These are phyloP conservation scores for Russula emetica DNA, from an alignment of 768 basidiomycete species.

Conservation along the genomic window DNA sequence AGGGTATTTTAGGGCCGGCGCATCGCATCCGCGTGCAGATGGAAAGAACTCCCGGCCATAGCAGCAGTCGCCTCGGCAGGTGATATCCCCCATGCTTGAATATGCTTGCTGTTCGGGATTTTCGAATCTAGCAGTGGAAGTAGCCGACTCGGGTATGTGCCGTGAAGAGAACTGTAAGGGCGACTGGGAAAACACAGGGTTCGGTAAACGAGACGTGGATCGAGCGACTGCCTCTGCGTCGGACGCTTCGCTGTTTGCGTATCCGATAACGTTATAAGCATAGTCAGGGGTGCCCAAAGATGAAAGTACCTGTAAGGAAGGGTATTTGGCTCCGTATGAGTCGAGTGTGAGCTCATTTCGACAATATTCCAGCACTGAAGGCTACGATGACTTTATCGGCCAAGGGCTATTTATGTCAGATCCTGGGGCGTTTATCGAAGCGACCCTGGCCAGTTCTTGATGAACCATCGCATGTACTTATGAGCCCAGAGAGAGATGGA, in stretches of 20 bases:
- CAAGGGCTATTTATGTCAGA: not conserved
- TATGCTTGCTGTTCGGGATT: not conserved
- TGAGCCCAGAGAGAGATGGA: not conserved
- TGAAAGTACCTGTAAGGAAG: conserved; percentile 3
- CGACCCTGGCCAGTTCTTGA: not conserved
- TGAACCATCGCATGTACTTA: not conserved
- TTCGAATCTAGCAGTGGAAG: not conserved
- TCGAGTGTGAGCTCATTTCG: not conserved
- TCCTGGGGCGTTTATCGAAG: not conserved
- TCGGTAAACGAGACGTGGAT: not conserved
- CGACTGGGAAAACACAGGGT: not conserved
- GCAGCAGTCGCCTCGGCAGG: not conserved
- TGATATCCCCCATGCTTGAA: not conserved
- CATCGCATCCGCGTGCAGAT: not conserved
- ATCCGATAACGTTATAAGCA: not conserved
- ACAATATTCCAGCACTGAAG: not conserved
- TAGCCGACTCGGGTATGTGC: not conserved
- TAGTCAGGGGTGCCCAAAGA: not conserved
- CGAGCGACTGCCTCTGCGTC: not conserved
- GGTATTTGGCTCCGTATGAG: not conserved
- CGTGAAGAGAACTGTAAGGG: not conserved
- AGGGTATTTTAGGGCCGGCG: not conserved
- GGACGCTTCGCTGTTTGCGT: not conserved
- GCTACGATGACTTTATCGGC: conserved; percentile 5
- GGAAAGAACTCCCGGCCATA: not conserved